Evolutionary conservation across 306 rosid genomes (phyloP), one percentile per base, ranked within the genome.

Genomic region (Sicyos baderoa): DNA sequence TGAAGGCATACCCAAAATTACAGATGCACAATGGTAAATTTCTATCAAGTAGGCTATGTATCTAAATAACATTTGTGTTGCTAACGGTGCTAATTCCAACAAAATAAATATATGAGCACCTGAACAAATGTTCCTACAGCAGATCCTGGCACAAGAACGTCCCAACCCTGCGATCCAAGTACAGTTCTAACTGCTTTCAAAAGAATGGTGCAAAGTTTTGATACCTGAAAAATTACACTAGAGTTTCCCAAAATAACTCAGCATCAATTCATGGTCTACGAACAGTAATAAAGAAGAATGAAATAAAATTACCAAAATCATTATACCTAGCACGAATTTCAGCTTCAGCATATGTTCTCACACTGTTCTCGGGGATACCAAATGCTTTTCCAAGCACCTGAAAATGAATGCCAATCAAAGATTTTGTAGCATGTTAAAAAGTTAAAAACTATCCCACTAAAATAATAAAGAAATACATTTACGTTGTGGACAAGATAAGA

Each of bases 151-250:
- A 93, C 99, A 76, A 93, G 84, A 77, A 93, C 90, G 82, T 93
- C 99, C 99, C 99, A 93, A 76, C 99, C 99, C 74, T 90, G 82
- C 62, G 97, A 90, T 81, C 88, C 99, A 77, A 93, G 82, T 42
- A 82, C 29, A 64, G 70, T 85, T 88, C 99, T 88, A 67, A 86
- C 90, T 52, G 97, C 89, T 84, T 90, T 93, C 58, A 88, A 78
- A 74, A 93, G 91, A 71, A 93, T 78, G 16, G 94, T 88, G 73
- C 94, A 93, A 19, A 93, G 85, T 78, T 90, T 93, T 27, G 99
- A 93, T 75, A 93, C 97, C 94, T 93, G 99, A 72, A 93, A 93
- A 77, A 93, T 90, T 56, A 93, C 90, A 74, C 99, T 93, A 78
- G 29, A 76, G 55, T 54, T 75, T 72, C 54, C 57, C 81, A 50